These are phyloP conservation scores for Nannizziopsis arthrosporioides DNA, from an alignment of 2,329 filamentous ascomycete genomes.

Conservation along the genomic window DNA sequence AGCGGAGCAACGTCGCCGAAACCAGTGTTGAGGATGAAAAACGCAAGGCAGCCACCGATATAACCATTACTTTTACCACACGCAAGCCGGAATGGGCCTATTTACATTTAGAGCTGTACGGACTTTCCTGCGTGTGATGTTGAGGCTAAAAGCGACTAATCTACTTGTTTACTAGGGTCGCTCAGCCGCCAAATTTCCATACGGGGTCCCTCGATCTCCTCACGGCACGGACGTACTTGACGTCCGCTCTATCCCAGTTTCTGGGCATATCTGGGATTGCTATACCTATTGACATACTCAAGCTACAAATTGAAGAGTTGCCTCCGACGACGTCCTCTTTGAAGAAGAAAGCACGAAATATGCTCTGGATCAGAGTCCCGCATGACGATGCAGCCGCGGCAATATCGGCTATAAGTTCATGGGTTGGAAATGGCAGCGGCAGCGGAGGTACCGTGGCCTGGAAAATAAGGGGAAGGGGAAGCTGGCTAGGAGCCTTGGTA, in stretches of 20 bases:
- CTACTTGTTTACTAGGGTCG: slow-evolving; percentile 14
- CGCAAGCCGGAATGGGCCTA: slow-evolving; percentile 36
- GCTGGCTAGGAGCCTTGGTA: slow-evolving; percentile 27
- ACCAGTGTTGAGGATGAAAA: background rate
- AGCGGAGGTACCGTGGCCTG: slow-evolving; percentile 24
- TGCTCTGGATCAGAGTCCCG: slow-evolving; percentile 36
- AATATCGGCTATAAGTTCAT: slow-evolving; percentile 36
- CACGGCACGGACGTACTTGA: slow-evolving; percentile 37
- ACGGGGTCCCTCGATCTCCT: slow-evolving; percentile 31
- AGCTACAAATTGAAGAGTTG: slow-evolving; percentile 21
- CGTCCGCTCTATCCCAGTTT: slow-evolving; percentile 37
- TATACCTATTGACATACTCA: slow-evolving; percentile 39
- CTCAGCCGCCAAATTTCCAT: slow-evolving; percentile 10
- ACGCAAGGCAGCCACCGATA: background rate
- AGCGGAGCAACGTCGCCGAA: slow-evolving; percentile 3
- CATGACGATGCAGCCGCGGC: slow-evolving; percentile 35
- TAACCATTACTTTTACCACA: slow-evolving; percentile 25
- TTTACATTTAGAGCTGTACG: slow-evolving; percentile 33
- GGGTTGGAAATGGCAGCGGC: slow-evolving; percentile 26
- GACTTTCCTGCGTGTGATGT: background rate
- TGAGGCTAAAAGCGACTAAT: slow-evolving; percentile 7
- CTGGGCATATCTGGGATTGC: slow-evolving; percentile 37
- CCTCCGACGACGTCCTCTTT: slow-evolving; percentile 1
- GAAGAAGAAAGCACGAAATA: slow-evolving; percentile 15
- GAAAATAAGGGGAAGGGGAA: slow-evolving; percentile 30